Percentiles rank a stretch among this genome's conserved stretches.
Evolutionary conservation across 257 asterid genomes (phyloP).

Genomic region (Scutellaria barbata): DNA sequence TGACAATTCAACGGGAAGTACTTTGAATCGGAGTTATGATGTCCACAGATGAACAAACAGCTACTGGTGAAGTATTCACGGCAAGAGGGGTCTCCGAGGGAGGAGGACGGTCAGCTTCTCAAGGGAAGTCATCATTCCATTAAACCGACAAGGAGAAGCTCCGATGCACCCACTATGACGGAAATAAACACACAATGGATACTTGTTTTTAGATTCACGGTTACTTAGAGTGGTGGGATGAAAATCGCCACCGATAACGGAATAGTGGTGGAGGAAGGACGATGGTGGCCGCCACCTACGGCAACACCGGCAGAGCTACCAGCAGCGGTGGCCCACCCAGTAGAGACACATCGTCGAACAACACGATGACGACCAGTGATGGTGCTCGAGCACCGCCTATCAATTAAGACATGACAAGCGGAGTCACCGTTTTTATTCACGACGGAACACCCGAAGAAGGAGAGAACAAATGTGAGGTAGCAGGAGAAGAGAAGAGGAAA

Average conservation of each 20-base stretch:
- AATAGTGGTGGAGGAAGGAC: neutral
- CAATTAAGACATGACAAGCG: neutral
- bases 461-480: neutral
- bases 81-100: neutral
- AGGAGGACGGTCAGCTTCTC: neutral
- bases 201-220: no score
- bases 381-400: no score
- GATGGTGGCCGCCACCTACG: neutral
- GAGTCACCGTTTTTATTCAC: neutral
- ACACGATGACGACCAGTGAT: no score
- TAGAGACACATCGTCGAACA: no score
- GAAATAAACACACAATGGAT: no score
- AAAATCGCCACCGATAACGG: neutral
- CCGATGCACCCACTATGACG: conserved; percentile 8
- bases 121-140: neutral
- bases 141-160: conserved; percentile 12
- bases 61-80: neutral
- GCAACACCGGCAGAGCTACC: neutral
- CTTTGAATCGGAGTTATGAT: conserved; percentile 11
- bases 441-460: neutral
- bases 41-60: neutral
- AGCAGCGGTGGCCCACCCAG: neutral
- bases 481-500: neutral
- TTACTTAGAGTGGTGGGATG: no score
- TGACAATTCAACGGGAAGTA: neutral